Evolutionary conservation across 176 grass and related monocot genomes (phyloP).

Genomic region (Bolboschoenus planiculmis): DNA sequence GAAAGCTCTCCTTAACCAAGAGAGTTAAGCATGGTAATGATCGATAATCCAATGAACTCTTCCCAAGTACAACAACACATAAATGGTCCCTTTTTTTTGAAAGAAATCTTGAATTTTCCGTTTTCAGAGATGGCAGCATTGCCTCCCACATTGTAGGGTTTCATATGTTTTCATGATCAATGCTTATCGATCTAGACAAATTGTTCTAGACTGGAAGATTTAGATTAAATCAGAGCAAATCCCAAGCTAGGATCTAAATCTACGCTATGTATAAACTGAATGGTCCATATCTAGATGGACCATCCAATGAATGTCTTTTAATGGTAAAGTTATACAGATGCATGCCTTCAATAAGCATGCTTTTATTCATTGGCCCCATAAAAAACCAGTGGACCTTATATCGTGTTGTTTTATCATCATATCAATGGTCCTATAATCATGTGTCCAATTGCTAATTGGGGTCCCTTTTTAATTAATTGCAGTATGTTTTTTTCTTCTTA

Average conservation of each 20-base stretch:
- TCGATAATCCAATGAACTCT: neutral
- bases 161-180: conserved; percentile 1
- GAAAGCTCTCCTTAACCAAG: neutral
- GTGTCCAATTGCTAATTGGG: conserved; percentile 1
- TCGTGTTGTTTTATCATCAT: conserved; percentile 13
- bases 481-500: neutral
- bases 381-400: neutral
- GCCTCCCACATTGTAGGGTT: neutral
- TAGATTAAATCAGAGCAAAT: neutral
- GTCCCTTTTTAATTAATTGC: conserved; percentile 1
- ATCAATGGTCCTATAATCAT: conserved; percentile 17
- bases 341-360: conserved; percentile 9
- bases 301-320: neutral
- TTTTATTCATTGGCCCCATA: conserved; percentile 8
- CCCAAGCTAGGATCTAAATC: neutral
- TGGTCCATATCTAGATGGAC: neutral
- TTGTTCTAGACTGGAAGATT: neutral
- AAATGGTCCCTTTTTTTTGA: neutral
- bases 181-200: neutral
- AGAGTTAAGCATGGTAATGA: neutral
- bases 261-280: neutral
- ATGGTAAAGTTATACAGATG: conserved; percentile 5
- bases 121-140: neutral
- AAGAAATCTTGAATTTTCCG: neutral
- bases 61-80: neutral